Percentiles rank a stretch among this genome's conserved stretches.
Evolutionary conservation across 2,329 filamentous ascomycete genomes (phyloP).

Genomic region (Aspergillus felis): DNA sequence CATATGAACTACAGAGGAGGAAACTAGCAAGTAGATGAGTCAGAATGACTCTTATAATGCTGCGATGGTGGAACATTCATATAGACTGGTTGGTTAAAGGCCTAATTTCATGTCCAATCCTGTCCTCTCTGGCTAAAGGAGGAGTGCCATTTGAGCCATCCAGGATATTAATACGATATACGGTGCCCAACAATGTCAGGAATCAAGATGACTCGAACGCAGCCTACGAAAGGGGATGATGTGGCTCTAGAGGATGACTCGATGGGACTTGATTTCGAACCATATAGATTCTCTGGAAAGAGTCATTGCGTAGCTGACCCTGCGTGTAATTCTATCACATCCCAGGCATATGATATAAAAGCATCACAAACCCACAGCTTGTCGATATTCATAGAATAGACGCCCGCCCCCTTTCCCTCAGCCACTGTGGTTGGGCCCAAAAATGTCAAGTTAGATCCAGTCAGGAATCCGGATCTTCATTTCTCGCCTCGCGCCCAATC

Average conservation of each 20-base stretch:
- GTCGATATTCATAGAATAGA: background rate
- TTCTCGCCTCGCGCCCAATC: background rate
- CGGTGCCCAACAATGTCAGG: background rate
- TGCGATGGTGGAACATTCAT: background rate
- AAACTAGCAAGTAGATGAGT: background rate
- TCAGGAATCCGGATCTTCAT: background rate
- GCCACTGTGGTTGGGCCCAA: constrained; percentile 1
- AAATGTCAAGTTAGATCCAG: background rate
- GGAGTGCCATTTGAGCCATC: background rate
- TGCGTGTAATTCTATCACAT: too few relatives aligned
- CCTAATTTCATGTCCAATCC: background rate
- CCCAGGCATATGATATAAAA: background rate
- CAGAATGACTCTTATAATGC: background rate
- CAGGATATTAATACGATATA: background rate
- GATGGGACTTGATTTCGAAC: background rate
- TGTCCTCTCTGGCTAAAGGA: background rate
- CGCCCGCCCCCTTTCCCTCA: background rate
- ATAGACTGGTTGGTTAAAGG: background rate
- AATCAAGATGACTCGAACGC: background rate
- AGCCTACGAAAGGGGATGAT: background rate
- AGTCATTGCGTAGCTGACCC: background rate
- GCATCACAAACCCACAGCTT: background rate
- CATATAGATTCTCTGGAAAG: background rate
- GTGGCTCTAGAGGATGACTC: background rate
- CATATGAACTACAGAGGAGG: background rate